phyloP scores from a whole-genome alignment of 2,329 filamentous ascomycete species.

The Thermoascus crustaceus region DNA sequence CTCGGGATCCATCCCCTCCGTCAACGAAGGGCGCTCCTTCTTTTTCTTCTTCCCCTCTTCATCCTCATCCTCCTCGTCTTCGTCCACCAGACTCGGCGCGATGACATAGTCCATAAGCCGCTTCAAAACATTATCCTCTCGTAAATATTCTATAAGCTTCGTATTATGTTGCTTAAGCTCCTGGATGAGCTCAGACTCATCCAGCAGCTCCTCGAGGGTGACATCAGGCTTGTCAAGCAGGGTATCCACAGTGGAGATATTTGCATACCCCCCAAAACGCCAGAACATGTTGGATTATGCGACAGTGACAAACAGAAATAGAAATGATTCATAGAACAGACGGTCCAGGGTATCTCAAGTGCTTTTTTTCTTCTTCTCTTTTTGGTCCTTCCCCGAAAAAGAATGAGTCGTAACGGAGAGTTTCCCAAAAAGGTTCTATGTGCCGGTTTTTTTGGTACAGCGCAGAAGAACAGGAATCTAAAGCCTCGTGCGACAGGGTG shows the following conservation, averaged over 20 bases:
- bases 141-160: constrained; percentile 91
- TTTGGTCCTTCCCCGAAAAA: constrained; percentile 2
- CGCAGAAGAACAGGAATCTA: constrained; percentile 4
- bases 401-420: constrained; percentile 2
- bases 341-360: constrained; percentile 4
- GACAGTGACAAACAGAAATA: constrained; percentile 17
- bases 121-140: constrained; percentile 76
- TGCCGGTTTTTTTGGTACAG: background rate
- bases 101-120: constrained; percentile 86
- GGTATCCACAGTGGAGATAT: constrained; percentile 90
- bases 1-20: constrained; percentile 27
- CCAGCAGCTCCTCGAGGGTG: constrained; percentile 87
- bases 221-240: constrained; percentile 94
- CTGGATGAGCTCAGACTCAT: constrained; percentile 92
- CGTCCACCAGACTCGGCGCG: constrained; percentile 54
- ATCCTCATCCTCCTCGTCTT: constrained; percentile 46
- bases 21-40: constrained; percentile 29
- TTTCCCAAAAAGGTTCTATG: background rate
- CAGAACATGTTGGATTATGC: constrained; percentile 79
- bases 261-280: constrained; percentile 98
- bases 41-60: constrained; percentile 42
- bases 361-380: constrained; percentile 3
- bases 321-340: constrained; percentile 29
- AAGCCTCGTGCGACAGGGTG: constrained; percentile 2
- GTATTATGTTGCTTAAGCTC: constrained; percentile 98